Percentiles rank a stretch among this genome's conserved stretches.
These are phyloP conservation scores for Maudiozyma bulderi DNA, from an alignment of 805 yeast genomes.

Conservation along the genomic window DNA sequence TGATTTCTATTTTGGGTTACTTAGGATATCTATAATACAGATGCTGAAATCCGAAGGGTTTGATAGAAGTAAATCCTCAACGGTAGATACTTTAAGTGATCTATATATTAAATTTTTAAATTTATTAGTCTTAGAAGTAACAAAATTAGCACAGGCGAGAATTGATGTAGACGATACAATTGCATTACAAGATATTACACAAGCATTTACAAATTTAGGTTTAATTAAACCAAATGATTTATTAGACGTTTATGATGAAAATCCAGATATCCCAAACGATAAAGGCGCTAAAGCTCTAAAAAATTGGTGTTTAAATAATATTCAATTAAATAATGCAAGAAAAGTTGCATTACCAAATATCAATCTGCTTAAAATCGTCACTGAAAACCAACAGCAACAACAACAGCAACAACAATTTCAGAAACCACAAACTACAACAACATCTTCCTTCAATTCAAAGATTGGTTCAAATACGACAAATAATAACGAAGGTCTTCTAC, in stretches of 20 bases:
- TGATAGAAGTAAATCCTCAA: constrained; percentile 62
- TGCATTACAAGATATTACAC: constrained; percentile 52
- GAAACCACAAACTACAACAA: background rate
- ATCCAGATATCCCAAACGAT: constrained; percentile 36
- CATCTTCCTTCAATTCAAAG: background rate
- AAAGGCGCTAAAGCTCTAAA: constrained; percentile 43
- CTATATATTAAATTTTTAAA: constrained; percentile 55
- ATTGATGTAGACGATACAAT: constrained; percentile 37
- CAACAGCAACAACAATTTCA: background rate
- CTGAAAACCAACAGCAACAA: background rate
- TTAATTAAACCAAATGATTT: constrained; percentile 48
- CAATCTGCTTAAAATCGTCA: background rate
- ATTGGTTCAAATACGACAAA: background rate
- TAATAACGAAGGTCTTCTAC: background rate
- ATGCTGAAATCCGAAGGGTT: constrained; percentile 72
- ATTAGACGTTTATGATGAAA: constrained; percentile 43
- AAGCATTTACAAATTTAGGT: constrained; percentile 57
- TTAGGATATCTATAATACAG: constrained; percentile 44
- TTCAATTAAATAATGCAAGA: constrained; percentile 36
- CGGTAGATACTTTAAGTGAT: constrained; percentile 71
- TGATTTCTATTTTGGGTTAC: constrained; percentile 38
- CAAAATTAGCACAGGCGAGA: constrained; percentile 40
- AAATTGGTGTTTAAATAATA: constrained; percentile 44
- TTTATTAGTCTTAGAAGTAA: constrained; percentile 42
- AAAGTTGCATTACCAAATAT: constrained; percentile 27